Base-by-base conservation (phyloP, 768 basidiomycete species). In the Suillus occidentalis region DNA sequence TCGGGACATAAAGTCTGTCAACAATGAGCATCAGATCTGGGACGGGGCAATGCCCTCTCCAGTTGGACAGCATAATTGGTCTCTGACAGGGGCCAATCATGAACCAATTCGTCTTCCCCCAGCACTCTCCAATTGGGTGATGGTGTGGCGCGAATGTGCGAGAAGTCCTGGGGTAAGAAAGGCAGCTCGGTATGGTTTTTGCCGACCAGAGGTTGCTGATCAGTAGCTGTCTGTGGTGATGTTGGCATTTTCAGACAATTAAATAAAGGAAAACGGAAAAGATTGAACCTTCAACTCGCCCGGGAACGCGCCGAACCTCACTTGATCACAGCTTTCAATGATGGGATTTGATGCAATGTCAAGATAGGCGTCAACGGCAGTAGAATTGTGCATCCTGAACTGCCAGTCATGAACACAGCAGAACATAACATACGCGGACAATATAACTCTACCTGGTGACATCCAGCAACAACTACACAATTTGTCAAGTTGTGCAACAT, bases 361-460 rank as follows among this genome's bases (percentile, higher is more conserved):
- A 3, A 96, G 82, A 69, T 90, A 88, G 3, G 94, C 83, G 59
- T 87, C 85, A 0, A 89, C 84, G 10, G 79, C 65, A 0, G 72
- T 80, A 1, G 94, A 94, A 22, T 83, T 81, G 73, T 96, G 95
- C 86, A 97, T 94, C 52, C 95, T 88, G 72, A 95, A 94, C 95
- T 97, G 72, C 18, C 59, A 22, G 49, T 18, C 58, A 31, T 37
- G 25, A 31, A 62, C 36, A 13, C 45, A 47, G 39, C 62, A 42
- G 39, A 65, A 39, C 9, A 37, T 60, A 10, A 60, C 31, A 34
- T 40, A 22, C 14, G n/a, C 1, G 7, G 60, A n/a, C 14, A 60
- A 42, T 34, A 39, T 34, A 13, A 66, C 53, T 12, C 45, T 70
- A 94, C 95, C 84, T 97, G 95, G 72, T 93, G 94, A 69, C 90